A percentile compares a stretch with the other conserved stretches of the same genome.
Conservation (phyloP, 2,329 filamentous ascomycete species). For the Endothia cerciana region DNA sequence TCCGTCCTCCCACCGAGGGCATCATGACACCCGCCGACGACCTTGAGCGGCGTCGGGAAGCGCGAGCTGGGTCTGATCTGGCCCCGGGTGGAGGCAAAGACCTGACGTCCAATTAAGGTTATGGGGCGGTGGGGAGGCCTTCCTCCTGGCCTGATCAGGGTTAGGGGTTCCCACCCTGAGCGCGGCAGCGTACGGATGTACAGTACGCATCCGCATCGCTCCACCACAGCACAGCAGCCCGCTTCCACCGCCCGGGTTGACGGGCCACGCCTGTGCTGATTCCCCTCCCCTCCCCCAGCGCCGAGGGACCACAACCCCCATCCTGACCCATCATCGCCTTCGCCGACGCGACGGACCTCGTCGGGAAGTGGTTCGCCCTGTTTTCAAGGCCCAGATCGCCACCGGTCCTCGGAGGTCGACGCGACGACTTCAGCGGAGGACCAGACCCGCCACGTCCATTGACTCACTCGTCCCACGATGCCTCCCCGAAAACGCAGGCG, state of each 20-base stretch:
- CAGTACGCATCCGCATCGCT: background rate
- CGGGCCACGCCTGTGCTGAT: too few relatives aligned
- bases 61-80: background rate
- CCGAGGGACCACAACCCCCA: background rate
- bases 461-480: background rate
- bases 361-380: background rate
- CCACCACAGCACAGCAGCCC: too few relatives aligned
- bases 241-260: too few relatives aligned
- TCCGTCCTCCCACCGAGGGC: background rate
- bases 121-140: conserved; percentile 6
- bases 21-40: too few relatives aligned
- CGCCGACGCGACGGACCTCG: conserved; percentile 13
- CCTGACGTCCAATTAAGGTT: conserved; percentile 23
- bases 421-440: conserved; percentile 1
- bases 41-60: too few relatives aligned
- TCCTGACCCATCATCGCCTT: background rate
- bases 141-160: conserved; percentile 4
- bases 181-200: too few relatives aligned
- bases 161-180: conserved; percentile 16
- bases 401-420: background rate
- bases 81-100: background rate
- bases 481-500: conserved; percentile 22
- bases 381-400: background rate
- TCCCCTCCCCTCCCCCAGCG: too few relatives aligned
- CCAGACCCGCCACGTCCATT: background rate